These are phyloP conservation scores for Aquilaria yunnanensis DNA, from an alignment of 345 rosid genomes.

Conservation along the genomic window DNA sequence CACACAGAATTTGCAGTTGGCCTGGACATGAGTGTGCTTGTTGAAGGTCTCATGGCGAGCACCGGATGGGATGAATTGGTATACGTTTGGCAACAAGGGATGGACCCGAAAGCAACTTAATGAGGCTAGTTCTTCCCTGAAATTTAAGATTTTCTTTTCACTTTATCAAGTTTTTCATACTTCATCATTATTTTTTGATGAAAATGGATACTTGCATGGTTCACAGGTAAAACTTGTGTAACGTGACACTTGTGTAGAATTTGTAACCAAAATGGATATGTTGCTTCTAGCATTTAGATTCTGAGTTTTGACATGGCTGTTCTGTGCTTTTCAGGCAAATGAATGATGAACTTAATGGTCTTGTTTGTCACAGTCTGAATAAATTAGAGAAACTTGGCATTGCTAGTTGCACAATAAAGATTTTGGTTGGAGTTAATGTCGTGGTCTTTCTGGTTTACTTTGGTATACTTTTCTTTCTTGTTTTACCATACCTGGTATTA, in stretches of 20 bases:
- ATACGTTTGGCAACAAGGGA: constrained; percentile 91
- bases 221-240: constrained; percentile 2
- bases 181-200: not conserved
- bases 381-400: not conserved
- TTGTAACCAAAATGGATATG: not conserved
- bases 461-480: too few species aligned
- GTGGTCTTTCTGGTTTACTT: too few species aligned
- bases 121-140: constrained; percentile 5
- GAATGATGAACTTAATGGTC: not conserved
- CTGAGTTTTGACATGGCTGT: constrained; percentile 2
- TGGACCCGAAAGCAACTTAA: constrained; percentile 75
- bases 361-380: constrained; percentile 8
- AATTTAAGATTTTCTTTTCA: not conserved
- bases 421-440: too few species aligned
- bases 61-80: constrained; percentile 96
- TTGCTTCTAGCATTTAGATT: not conserved
- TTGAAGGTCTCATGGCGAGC: constrained; percentile 83
- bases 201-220: constrained; percentile 1
- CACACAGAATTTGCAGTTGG: constrained; percentile 88
- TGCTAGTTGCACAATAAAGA: too few species aligned
- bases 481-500: too few species aligned
- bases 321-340: not conserved
- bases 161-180: not conserved
- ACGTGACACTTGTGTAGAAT: constrained; percentile 4
- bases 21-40: constrained; percentile 89